phyloP scores from a whole-genome alignment of 345 rosid species.

The Gossypium anomalum region DNA sequence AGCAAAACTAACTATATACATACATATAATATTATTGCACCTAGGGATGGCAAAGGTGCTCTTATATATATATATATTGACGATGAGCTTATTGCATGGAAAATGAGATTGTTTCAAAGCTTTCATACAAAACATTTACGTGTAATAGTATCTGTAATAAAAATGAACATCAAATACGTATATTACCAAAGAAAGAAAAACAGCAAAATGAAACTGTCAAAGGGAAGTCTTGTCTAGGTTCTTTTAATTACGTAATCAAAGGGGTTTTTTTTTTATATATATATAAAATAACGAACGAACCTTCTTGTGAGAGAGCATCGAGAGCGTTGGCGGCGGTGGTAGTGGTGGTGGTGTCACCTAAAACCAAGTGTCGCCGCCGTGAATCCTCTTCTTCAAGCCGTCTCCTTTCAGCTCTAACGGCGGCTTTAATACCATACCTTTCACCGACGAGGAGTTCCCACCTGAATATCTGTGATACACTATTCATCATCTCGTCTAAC shows the following conservation, averaged over 20 bases:
- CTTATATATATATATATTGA: background rate
- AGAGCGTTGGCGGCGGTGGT: constrained; percentile 26
- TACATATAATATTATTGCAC: background rate
- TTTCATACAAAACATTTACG: background rate
- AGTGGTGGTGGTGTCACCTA: constrained; percentile 37
- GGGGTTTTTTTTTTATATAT: background rate
- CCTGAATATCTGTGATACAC: constrained; percentile 75
- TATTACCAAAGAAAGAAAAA: constrained; percentile 13
- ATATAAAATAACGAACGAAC: constrained; percentile 22
- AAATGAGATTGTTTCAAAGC: background rate
- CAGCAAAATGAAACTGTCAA: background rate
- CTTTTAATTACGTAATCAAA: background rate
- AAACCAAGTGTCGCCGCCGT: constrained; percentile 44
- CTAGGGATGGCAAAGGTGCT: no score
- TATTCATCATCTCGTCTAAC: constrained; percentile 98
- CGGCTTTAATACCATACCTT: constrained; percentile 87
- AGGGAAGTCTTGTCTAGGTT: background rate
- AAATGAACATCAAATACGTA: background rate
- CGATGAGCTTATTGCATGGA: background rate
- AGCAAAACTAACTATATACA: background rate
- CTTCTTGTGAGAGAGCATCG: constrained; percentile 96
- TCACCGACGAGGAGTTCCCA: constrained; percentile 97
- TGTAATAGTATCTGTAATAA: background rate
- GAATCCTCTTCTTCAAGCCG: constrained; percentile 62
- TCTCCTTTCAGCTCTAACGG: constrained; percentile 83